Conservation (phyloP, 495 filamentous ascomycete genomes). For the Neurospora terricola region DNA sequence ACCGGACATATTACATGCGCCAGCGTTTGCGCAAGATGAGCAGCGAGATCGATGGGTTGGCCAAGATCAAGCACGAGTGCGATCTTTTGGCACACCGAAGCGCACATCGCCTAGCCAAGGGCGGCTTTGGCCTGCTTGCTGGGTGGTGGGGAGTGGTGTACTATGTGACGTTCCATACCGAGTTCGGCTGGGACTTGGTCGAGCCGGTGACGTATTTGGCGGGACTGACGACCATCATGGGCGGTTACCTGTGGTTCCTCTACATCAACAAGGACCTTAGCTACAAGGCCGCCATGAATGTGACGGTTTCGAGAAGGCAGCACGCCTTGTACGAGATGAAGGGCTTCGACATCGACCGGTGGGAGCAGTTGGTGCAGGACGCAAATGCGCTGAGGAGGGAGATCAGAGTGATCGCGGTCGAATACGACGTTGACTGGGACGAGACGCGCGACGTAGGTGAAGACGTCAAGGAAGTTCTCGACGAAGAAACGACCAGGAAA, state of each 20-base stretch:
- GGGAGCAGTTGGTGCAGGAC: conserved; percentile 73
- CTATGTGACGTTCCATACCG: conserved; percentile 66
- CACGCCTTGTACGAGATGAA: conserved; percentile 61
- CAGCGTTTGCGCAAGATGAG: conserved; percentile 63
- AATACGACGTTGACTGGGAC: conserved; percentile 95
- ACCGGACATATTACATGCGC: conserved; percentile 80
- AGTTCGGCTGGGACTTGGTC: conserved; percentile 76
- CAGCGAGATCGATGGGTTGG: conserved; percentile 51
- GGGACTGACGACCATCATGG: conserved; percentile 72
- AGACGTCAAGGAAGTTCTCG: conserved; percentile 59
- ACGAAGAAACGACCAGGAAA: conserved; percentile 44
- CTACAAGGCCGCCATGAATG: conserved; percentile 75
- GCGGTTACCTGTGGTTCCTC: conserved; percentile 87
- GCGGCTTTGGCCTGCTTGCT: conserved; percentile 60
- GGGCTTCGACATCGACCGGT: conserved; percentile 66
- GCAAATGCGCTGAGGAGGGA: conserved; percentile 71
- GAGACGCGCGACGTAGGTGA: conserved; percentile 68
- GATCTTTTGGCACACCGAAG: conserved; percentile 64
- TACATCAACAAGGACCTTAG: conserved; percentile 85
- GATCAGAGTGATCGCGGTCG: conserved; percentile 69
- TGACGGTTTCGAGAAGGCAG: conserved; percentile 73
- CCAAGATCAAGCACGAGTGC: conserved; percentile 71
- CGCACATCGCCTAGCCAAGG: conserved; percentile 70
- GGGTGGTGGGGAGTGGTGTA: conserved; percentile 78
- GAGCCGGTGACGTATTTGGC: conserved; percentile 87